These are phyloP conservation scores for Fusarium cyanostomum DNA, from an alignment of 2,329 filamentous ascomycete species.

Conservation along the genomic window DNA sequence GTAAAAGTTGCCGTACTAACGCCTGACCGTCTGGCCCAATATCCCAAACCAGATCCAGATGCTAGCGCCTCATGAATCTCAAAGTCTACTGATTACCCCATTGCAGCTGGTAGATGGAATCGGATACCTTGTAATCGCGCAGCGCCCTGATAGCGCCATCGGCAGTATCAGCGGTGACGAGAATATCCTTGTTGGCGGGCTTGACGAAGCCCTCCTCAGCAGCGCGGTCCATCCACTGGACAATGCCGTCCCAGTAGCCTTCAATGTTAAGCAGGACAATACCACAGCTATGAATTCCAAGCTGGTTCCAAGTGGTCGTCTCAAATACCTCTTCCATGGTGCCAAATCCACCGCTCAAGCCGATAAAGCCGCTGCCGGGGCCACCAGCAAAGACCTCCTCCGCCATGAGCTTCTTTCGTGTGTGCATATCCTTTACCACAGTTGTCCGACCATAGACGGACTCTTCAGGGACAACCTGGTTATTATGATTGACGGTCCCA, in stretches of 20 bases:
- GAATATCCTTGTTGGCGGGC: slow-evolving; percentile 74
- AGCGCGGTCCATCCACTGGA: slow-evolving; percentile 81
- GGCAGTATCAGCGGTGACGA: slow-evolving; percentile 78
- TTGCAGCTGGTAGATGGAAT: slow-evolving; percentile 79
- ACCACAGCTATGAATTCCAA: slow-evolving; percentile 86
- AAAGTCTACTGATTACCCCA: slow-evolving; percentile 74
- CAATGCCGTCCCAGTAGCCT: slow-evolving; percentile 89
- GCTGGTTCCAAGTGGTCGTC: slow-evolving; percentile 92
- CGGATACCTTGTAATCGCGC: slow-evolving; percentile 77
- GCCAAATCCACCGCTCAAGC: slow-evolving; percentile 88
- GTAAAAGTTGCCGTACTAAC: slow-evolving; percentile 29
- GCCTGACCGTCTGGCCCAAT: slow-evolving; percentile 16
- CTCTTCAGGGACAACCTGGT: slow-evolving; percentile 70
- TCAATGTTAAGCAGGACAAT: slow-evolving; percentile 88
- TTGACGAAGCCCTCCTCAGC: slow-evolving; percentile 82
- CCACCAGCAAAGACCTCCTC: slow-evolving; percentile 84
- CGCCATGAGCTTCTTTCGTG: slow-evolving; percentile 93
- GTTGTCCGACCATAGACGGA: slow-evolving; percentile 82
- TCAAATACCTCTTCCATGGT: slow-evolving; percentile 97
- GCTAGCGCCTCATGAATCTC: slow-evolving; percentile 12
- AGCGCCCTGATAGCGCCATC: slow-evolving; percentile 78
- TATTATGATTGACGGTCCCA: slow-evolving; percentile 54
- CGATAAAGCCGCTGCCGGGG: slow-evolving; percentile 87
- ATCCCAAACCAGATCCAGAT: slow-evolving; percentile 12
- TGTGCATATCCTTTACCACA: slow-evolving; percentile 95